Conservation (phyloP, 306 rosid species). For the Castanea crenata region DNA sequence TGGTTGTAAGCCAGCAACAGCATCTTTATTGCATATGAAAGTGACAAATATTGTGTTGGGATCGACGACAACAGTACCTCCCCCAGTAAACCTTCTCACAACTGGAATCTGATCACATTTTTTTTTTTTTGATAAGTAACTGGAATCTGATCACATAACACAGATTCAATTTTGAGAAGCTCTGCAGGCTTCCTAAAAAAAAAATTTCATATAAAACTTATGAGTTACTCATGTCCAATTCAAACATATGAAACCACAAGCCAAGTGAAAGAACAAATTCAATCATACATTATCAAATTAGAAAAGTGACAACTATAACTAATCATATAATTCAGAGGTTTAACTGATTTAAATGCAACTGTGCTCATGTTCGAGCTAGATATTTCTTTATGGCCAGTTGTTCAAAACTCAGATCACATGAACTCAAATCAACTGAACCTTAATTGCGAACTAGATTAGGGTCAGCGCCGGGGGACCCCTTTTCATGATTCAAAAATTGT, state of each 20-base stretch:
- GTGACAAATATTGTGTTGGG: slow-evolving; percentile 73
- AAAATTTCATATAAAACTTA: slow-evolving; percentile 18
- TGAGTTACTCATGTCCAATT: neutral
- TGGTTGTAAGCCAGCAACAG: slow-evolving; percentile 66
- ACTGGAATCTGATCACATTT: slow-evolving; percentile 71
- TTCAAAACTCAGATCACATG: neutral
- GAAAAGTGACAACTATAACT: neutral
- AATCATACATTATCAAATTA: neutral
- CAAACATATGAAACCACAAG: slow-evolving; percentile 1
- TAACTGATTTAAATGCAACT: neutral
- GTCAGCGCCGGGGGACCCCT: neutral
- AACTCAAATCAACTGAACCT: neutral
- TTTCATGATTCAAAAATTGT: neutral
- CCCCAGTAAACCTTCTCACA: slow-evolving; percentile 90
- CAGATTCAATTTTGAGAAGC: slow-evolving; percentile 60
- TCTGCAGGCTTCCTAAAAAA: slow-evolving; percentile 67
- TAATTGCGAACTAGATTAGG: neutral
- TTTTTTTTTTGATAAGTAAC: too few relatives aligned
- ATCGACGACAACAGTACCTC: slow-evolving; percentile 91
- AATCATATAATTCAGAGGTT: neutral
- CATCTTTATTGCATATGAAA: slow-evolving; percentile 83
- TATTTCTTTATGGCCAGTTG: neutral
- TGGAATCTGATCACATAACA: slow-evolving; percentile 71
- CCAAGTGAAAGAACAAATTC: neutral
- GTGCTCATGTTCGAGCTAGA: neutral